These are phyloP conservation scores for Aspergillus sp. DNA, from an alignment of 2,329 filamentous ascomycete genomes.

Conservation along the genomic window DNA sequence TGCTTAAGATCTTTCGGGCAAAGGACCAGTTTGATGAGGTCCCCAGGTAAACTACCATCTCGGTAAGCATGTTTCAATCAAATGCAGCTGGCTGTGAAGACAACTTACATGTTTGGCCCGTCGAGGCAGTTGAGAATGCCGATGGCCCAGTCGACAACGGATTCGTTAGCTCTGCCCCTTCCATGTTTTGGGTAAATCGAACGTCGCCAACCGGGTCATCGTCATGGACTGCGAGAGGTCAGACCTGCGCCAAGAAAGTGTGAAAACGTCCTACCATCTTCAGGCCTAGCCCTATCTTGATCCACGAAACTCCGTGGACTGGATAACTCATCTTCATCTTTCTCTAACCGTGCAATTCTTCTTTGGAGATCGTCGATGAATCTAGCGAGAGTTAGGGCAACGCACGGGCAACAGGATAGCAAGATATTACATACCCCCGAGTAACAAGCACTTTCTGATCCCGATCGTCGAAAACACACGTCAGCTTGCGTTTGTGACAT, in stretches of 20 bases:
- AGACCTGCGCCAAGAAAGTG: not conserved
- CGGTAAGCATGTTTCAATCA: not conserved
- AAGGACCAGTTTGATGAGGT: constrained; percentile 61
- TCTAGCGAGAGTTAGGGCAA: constrained; percentile 16
- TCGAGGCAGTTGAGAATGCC: constrained; percentile 43
- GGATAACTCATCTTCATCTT: constrained; percentile 14
- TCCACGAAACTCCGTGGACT: constrained; percentile 21
- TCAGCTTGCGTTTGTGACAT: constrained; percentile 46
- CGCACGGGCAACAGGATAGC: not conserved
- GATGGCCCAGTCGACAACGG: constrained; percentile 44
- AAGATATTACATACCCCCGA: constrained; percentile 37
- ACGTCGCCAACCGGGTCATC: constrained; percentile 10
- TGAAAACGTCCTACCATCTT: constrained; percentile 16
- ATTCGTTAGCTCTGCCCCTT: constrained; percentile 43
- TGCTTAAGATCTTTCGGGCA: constrained; percentile 49
- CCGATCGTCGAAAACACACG: constrained; percentile 47
- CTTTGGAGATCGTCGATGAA: constrained; percentile 40
- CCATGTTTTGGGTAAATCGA: constrained; percentile 17
- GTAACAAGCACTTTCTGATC: constrained; percentile 53
- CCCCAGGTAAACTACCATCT: constrained; percentile 50
- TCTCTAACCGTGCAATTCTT: constrained; percentile 25
- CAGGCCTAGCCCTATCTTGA: constrained; percentile 16
- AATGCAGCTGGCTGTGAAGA: not conserved
- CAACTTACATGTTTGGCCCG: constrained; percentile 45
- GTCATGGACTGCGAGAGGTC: constrained; percentile 16